Evolutionary conservation across 805 yeast genomes (phyloP).

Genomic region (Grigorovia yakushimaensis): DNA sequence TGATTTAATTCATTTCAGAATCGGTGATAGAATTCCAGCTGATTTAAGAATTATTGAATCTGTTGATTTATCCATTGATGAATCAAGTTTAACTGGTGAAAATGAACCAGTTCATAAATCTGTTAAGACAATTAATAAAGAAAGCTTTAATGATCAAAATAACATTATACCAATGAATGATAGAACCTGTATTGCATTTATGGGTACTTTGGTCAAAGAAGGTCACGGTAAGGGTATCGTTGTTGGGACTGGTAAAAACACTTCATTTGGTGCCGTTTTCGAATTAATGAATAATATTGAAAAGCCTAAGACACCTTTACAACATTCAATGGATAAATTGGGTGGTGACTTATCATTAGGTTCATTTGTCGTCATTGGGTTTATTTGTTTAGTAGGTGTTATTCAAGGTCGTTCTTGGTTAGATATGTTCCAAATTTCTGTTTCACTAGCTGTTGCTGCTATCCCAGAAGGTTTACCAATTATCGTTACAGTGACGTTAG

Average conservation of each 20-base stretch:
- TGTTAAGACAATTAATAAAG: constrained; percentile 34
- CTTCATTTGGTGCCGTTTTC: constrained; percentile 91
- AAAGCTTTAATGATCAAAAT: constrained; percentile 20
- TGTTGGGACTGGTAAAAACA: constrained; percentile 76
- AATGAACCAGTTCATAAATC: constrained; percentile 74
- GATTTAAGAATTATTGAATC: constrained; percentile 76
- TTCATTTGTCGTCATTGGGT: constrained; percentile 79
- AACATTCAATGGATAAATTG: constrained; percentile 86
- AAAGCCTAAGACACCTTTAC: constrained; percentile 96
- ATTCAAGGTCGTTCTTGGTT: constrained; percentile 91
- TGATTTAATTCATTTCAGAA: constrained; percentile 77
- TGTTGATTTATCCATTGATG: constrained; percentile 78
- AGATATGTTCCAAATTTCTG: constrained; percentile 97
- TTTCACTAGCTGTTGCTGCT: constrained; percentile 96
- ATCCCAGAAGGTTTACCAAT: constrained; percentile 98
- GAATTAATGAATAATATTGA: constrained; percentile 92
- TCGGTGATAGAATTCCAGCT: constrained; percentile 96
- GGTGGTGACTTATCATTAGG: constrained; percentile 84
- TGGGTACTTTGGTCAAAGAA: constrained; percentile 96
- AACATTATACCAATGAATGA: constrained; percentile 49
- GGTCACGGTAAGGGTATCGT: constrained; percentile 95
- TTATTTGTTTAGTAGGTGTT: constrained; percentile 85
- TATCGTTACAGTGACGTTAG: constrained; percentile 94
- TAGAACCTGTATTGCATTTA: constrained; percentile 73
- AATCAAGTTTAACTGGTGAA: constrained; percentile 93